These are phyloP conservation scores for Aspergillus nomiae DNA, from an alignment of 2,329 filamentous ascomycete genomes.

Conservation along the genomic window DNA sequence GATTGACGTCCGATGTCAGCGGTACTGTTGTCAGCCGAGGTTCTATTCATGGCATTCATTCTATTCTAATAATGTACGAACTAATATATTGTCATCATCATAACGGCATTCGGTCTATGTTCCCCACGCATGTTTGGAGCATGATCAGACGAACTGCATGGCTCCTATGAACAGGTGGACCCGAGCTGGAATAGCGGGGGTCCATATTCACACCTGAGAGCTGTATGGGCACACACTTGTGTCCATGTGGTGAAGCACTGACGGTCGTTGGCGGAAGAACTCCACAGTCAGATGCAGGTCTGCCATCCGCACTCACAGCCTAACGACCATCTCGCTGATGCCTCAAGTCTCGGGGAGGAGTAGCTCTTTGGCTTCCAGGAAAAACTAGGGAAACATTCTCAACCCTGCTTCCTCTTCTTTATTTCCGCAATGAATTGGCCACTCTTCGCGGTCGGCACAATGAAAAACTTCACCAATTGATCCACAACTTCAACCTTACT, in stretches of 20 bases:
- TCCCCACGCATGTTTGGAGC: neutral
- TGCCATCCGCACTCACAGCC: neutral
- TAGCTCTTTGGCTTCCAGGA: neutral
- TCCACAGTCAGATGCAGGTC: neutral
- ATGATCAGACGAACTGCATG: neutral
- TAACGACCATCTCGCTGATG: neutral
- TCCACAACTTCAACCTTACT: constrained; percentile 88
- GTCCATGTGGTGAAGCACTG: neutral
- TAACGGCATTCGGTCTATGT: neutral
- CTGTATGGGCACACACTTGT: neutral
- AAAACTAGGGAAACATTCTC: constrained; percentile 12
- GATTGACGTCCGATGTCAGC: neutral
- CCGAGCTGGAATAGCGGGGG: neutral
- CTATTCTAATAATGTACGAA: neutral
- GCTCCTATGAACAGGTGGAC: neutral
- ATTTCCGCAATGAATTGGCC: constrained; percentile 80
- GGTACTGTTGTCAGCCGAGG: neutral
- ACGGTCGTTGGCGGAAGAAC: neutral
- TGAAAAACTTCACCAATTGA: constrained; percentile 77
- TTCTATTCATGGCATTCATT: neutral
- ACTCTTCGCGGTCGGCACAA: constrained; percentile 73
- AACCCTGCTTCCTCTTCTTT: constrained; percentile 66
- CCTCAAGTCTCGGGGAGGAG: neutral
- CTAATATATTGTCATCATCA: neutral
- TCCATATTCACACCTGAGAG: neutral